Evolutionary conservation across 2,329 filamentous ascomycete genomes (phyloP), one percentile per base, ranked within the genome.

Genomic region (Arachnomyces sp.): DNA sequence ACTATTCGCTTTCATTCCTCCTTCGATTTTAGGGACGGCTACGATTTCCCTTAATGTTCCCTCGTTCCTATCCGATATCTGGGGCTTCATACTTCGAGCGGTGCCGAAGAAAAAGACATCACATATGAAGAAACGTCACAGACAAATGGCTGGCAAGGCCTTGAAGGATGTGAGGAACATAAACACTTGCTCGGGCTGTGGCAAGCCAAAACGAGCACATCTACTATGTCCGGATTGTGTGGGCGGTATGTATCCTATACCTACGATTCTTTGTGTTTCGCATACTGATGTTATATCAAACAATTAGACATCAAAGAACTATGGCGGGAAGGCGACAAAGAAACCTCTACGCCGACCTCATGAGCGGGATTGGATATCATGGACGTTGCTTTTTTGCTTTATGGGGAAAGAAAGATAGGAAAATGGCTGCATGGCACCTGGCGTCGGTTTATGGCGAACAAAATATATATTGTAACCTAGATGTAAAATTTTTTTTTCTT

Each of bases 21-120:
- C 74, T 52, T 62, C 80, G 44, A 71, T 72, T 43, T 73, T 71
- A 49, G 61, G 79, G 25, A n/a, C n/a, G n/a, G 67, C 75, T 12
- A 67, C 70, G 30, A 69, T 86, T 49, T 73, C 66, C 16, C 62
- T 79, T 50, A 77, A 70, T 36, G 70, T 89, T 38, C 81, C 84
- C 4, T 75, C 75, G 4, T 59, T 88, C n/a, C 67, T 95, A 15
- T 80, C 78, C 41, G 85, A 84, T 47, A 80, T 98, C 55, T 96
- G 90, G 90, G 90, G 95, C 52, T 88, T 86, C 4, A 77, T 98
- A 34, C 73, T 98, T 51, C 82, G 82, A 50, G 92, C 92, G 1
- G 92, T 96, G 12, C 92, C 92, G 4, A 98, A 98, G 76, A 96
- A 95, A 72, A 98, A 96, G 77, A 93, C 88, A 28, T 95, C 90